phyloP scores from a whole-genome alignment of 495 filamentous ascomycete species.

The Penicillium pulvis region DNA sequence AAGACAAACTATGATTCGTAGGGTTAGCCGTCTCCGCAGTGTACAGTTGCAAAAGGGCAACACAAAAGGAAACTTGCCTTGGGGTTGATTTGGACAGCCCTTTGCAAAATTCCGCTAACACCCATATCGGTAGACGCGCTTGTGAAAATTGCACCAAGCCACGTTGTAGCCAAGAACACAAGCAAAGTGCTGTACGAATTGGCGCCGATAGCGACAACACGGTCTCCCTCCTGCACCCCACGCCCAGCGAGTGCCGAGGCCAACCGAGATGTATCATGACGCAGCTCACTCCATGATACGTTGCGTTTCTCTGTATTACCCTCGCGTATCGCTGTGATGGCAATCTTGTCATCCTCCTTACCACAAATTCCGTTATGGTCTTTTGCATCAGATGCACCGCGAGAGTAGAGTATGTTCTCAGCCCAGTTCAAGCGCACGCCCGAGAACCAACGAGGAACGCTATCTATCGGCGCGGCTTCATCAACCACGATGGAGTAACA shows the following conservation, averaged over 20 bases:
- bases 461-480: conserved; percentile 65
- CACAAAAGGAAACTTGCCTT: too few relatives aligned
- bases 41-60: too few relatives aligned
- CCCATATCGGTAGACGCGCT: conserved; percentile 80
- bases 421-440: conserved; percentile 76
- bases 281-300: too few relatives aligned
- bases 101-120: conserved; percentile 71
- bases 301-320: conserved; percentile 53
- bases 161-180: conserved; percentile 63
- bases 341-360: conserved; percentile 72
- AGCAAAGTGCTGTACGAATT: conserved; percentile 74
- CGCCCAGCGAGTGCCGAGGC: conserved; percentile 57
- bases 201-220: conserved; percentile 68
- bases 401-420: conserved; percentile 67
- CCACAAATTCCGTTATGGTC: conserved; percentile 17
- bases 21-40: too few relatives aligned
- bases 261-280: too few relatives aligned
- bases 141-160: conserved; percentile 71
- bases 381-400: neutral
- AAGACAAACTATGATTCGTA: conserved; percentile 55
- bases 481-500: conserved; percentile 63
- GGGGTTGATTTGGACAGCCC: conserved; percentile 70
- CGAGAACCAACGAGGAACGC: conserved; percentile 61
- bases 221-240: conserved; percentile 69
- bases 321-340: conserved; percentile 72